Percentiles rank a stretch among this genome's conserved stretches.
Evolutionary conservation across 306 rosid genomes (phyloP).

Genomic region (Crotalaria pallida): DNA sequence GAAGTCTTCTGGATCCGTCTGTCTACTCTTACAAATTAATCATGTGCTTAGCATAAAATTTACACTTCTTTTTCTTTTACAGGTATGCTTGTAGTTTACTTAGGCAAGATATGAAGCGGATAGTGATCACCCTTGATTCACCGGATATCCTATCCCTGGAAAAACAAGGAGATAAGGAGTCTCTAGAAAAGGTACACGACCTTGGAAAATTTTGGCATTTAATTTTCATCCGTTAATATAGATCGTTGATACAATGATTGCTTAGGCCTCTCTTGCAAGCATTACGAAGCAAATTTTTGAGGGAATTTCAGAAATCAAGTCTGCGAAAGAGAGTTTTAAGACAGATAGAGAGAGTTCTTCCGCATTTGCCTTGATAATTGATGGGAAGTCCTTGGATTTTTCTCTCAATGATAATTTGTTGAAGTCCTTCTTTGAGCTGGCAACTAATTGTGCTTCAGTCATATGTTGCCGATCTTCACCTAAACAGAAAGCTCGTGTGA

Average conservation of each 20-base stretch:
- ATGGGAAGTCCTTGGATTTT: constrained; percentile 80
- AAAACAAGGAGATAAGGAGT: constrained; percentile 58
- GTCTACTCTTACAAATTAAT: no score
- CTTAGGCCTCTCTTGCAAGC: constrained; percentile 69
- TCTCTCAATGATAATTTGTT: constrained; percentile 48
- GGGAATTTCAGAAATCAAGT: constrained; percentile 47
- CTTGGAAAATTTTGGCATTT: not conserved
- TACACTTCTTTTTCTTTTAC: constrained; percentile 3
- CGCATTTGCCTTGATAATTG: constrained; percentile 67
- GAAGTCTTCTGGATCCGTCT: no score
- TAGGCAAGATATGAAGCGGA: constrained; percentile 66
- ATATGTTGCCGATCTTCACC: constrained; percentile 92
- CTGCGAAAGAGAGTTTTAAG: constrained; percentile 34
- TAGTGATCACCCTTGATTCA: constrained; percentile 66
- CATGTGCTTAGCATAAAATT: constrained; percentile 15
- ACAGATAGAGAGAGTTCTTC: constrained; percentile 23
- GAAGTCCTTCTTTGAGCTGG: constrained; percentile 65
- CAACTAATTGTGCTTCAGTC: constrained; percentile 69
- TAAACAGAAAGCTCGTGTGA: constrained; percentile 84
- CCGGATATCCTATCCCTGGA: constrained; percentile 58
- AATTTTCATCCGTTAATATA: not conserved
- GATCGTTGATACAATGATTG: constrained; percentile 30
- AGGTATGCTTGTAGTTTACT: constrained; percentile 90
- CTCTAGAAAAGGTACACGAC: constrained; percentile 45
- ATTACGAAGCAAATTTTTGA: constrained; percentile 53